Base-by-base conservation (phyloP, 2,329 filamentous ascomycete genomes). In the Drechslerella coelobrocha region DNA sequence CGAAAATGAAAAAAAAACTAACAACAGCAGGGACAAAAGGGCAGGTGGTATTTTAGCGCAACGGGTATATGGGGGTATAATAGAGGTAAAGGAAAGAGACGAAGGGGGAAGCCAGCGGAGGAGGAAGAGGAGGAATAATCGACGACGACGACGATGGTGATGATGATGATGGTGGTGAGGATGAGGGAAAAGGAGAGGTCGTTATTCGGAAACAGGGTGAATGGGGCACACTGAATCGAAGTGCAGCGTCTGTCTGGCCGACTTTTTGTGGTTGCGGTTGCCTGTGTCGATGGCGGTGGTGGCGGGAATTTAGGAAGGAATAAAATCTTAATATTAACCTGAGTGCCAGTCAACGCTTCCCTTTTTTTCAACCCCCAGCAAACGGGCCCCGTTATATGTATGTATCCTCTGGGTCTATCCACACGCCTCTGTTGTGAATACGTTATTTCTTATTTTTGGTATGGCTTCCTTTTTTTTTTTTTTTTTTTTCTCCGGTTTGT, bases 231-330 rank as follows among this genome's bases (percentile, higher is more conserved):
- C 34, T 14, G 5, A n/a, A 14, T n/a, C 12, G 5, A 6, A 39
- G 12, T 3, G 17, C 34, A 39, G 17, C 29, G 34, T 10, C 34
- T 4, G 34, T n/a, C 34, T 14, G 17, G 34, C 34, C 12, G 17
- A n/a, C n/a, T 37, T 37, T 37, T 37, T 8, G 8, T 37, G 31
- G 31, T 37, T 37, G 41, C 29, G 6, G 29, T 23, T 51, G 23
- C n/a, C 47, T 19, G 19, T 56, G 52, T 31, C 59, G 56, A 68
- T 69, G 65, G 66, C 66, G 66, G 66, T 63, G 59, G 59, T 63
- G 59, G 66, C 59, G 66, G 59, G 66, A 71, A 63, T 63, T 61
- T 61, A 56, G 43, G 50, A 52, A 56, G 53, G 45, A 54, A 48
- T 23, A 29, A 45, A 27, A 31, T 31, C 6, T 31, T 31, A 31